A percentile compares a stretch with the other conserved stretches of the same genome.
Conservation (phyloP, 208 protist genomes). For the Trypanosoma rangeli region DNA sequence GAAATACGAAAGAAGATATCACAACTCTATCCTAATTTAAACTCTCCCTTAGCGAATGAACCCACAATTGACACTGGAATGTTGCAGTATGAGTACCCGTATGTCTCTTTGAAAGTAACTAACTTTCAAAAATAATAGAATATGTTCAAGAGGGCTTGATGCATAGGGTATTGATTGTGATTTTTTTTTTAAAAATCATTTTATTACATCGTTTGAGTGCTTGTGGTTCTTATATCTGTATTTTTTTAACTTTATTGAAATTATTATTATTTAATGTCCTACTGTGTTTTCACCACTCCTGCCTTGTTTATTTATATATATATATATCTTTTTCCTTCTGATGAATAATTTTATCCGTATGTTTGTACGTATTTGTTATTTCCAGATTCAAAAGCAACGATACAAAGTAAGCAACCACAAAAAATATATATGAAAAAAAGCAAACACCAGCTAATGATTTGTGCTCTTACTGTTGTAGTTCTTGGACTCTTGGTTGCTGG, state of each 20-base stretch:
- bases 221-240: conserved; percentile 4
- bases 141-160: background rate
- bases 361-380: conserved; percentile 24
- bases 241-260: background rate
- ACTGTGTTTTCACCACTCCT: too few relatives aligned
- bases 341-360: conserved; percentile 6
- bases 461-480: conserved; percentile 26
- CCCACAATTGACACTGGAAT: conserved; percentile 47
- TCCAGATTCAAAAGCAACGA: too few relatives aligned
- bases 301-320: conserved; percentile 17
- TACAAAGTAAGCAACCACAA: too few relatives aligned
- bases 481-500: conserved; percentile 2
- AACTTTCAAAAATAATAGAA: conserved; percentile 66
- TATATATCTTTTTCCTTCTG: background rate
- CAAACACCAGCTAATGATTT: conserved; percentile 11
- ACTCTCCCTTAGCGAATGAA: conserved; percentile 52
- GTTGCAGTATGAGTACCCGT: conserved; percentile 85
- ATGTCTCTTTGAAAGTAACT: conserved; percentile 81
- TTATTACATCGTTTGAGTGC: too few relatives aligned
- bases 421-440: conserved; percentile 5
- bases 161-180: background rate
- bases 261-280: too few relatives aligned
- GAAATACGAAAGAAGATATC: conserved; percentile 75
- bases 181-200: conserved; percentile 6
- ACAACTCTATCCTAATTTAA: conserved; percentile 74